Percentiles rank a stretch among this genome's conserved stretches.
Conservation (phyloP, 441 rosid species). For the Gossypium davidsonii region DNA sequence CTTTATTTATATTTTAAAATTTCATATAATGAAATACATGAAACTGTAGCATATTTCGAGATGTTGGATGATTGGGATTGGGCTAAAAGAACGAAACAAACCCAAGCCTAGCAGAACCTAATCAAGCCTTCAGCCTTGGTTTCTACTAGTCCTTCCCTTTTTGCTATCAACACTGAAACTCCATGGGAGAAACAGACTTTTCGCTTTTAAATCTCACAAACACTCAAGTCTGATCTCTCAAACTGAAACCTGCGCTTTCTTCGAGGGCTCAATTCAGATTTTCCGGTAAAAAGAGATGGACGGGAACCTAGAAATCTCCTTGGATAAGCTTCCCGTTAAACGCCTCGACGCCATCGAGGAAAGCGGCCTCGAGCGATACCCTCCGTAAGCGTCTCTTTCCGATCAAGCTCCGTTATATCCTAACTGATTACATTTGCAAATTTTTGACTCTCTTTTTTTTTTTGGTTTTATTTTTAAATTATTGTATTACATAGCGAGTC, state of each 20-base stretch:
- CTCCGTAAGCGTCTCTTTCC: conserved; percentile 37
- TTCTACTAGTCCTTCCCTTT: background rate
- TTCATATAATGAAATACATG: too few relatives aligned
- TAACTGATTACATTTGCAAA: background rate
- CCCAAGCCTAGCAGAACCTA: background rate
- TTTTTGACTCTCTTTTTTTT: background rate
- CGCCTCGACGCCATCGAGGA: conserved; percentile 79
- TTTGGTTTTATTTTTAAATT: background rate
- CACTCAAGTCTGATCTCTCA: background rate
- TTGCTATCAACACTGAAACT: background rate
- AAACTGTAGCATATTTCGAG: too few relatives aligned
- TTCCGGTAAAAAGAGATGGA: conserved; percentile 36
- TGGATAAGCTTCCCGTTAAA: conserved; percentile 75
- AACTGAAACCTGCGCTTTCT: background rate
- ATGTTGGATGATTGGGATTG: background rate
- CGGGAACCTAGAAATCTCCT: conserved; percentile 54
- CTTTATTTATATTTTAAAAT: too few relatives aligned
- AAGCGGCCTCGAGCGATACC: conserved; percentile 69
- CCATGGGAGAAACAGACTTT: background rate
- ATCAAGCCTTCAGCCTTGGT: background rate
- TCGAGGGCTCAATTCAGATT: conserved; percentile 13
- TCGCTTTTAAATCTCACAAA: background rate
- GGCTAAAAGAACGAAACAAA: background rate
- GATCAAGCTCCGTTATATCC: background rate
- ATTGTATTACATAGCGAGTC: conserved; percentile 39